phyloP scores from a whole-genome alignment of 2,329 filamentous ascomycete genomes.

The Trichoderma semiorbis region DNA sequence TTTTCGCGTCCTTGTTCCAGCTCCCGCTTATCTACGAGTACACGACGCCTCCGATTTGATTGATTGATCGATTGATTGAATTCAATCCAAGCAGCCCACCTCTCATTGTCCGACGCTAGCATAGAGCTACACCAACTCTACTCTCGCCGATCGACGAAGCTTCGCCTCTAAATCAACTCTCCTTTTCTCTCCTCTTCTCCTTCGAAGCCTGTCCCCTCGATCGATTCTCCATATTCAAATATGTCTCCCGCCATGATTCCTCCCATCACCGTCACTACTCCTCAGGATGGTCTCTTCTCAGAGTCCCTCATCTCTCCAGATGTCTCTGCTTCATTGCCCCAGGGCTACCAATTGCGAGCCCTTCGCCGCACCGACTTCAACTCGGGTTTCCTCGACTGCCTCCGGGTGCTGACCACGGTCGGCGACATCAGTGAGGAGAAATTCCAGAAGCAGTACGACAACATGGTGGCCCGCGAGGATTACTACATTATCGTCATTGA shows the following conservation, averaged over 20 bases:
- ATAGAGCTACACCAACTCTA: not conserved
- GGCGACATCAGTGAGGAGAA: slow-evolving; percentile 75
- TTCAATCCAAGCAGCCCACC: not conserved
- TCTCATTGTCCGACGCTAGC: not conserved
- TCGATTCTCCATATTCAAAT: not conserved
- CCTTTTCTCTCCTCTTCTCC: not conserved
- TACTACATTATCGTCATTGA: slow-evolving; percentile 88
- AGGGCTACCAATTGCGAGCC: slow-evolving; percentile 78
- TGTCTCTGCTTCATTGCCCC: slow-evolving; percentile 69
- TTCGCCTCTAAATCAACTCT: not conserved
- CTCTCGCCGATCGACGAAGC: not conserved
- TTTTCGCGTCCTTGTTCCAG: not conserved
- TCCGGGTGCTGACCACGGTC: slow-evolving; percentile 88
- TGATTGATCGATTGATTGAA: not conserved
- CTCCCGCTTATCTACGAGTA: not conserved
- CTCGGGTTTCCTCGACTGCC: slow-evolving; percentile 82
- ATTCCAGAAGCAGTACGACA: slow-evolving; percentile 78
- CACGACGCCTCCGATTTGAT: not conserved
- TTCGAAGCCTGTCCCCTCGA: not conserved
- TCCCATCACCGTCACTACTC: slow-evolving; percentile 5
- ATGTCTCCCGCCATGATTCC: slow-evolving; percentile 5
- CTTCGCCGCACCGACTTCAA: slow-evolving; percentile 75
- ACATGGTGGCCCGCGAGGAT: slow-evolving; percentile 69
- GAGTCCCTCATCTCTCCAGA: slow-evolving; percentile 71
- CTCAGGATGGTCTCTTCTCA: slow-evolving; percentile 66